Conservation (phyloP, 2,329 filamentous ascomycete genomes). For the Dactylellina sp. region DNA sequence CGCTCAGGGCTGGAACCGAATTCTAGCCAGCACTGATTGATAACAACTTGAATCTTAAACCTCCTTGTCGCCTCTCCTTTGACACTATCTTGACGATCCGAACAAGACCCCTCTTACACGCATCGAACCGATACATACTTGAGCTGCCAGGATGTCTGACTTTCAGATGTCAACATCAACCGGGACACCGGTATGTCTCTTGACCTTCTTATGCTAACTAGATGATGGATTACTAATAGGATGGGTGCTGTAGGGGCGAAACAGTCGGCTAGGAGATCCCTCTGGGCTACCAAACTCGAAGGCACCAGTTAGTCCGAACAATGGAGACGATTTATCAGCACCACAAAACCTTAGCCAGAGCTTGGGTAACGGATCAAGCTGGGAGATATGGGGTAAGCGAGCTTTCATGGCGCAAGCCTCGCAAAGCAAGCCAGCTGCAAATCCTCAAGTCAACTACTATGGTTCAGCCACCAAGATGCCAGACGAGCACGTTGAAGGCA, state of each 20-base stretch:
- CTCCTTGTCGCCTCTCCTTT: slow-evolving; percentile 3
- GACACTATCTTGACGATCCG: neutral
- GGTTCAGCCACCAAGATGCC: slow-evolving; percentile 6
- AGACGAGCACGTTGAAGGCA: slow-evolving; percentile 58
- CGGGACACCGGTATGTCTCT: slow-evolving; percentile 39
- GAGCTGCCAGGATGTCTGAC: slow-evolving; percentile 8
- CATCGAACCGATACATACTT: slow-evolving; percentile 21
- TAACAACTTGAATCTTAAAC: slow-evolving; percentile 4
- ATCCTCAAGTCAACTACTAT: neutral
- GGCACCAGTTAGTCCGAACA: slow-evolving; percentile 21
- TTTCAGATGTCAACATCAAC: slow-evolving; percentile 47
- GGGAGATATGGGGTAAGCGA: slow-evolving; percentile 55
- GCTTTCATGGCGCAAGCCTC: slow-evolving; percentile 35
- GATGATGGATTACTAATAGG: slow-evolving; percentile 16
- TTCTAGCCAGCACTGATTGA: slow-evolving; percentile 3
- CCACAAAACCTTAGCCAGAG: slow-evolving; percentile 53
- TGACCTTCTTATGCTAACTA: neutral
- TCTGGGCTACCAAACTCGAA: slow-evolving; percentile 25
- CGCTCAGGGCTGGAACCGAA: slow-evolving; percentile 43
- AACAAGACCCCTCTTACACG: neutral
- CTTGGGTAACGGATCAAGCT: slow-evolving; percentile 51
- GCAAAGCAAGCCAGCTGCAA: slow-evolving; percentile 33
- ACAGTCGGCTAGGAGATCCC: slow-evolving; percentile 46
- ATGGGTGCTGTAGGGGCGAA: slow-evolving; percentile 38
- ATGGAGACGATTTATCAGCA: slow-evolving; percentile 39